phyloP scores from a whole-genome alignment of 306 rosid species.

The Arachis hypogaea region DNA sequence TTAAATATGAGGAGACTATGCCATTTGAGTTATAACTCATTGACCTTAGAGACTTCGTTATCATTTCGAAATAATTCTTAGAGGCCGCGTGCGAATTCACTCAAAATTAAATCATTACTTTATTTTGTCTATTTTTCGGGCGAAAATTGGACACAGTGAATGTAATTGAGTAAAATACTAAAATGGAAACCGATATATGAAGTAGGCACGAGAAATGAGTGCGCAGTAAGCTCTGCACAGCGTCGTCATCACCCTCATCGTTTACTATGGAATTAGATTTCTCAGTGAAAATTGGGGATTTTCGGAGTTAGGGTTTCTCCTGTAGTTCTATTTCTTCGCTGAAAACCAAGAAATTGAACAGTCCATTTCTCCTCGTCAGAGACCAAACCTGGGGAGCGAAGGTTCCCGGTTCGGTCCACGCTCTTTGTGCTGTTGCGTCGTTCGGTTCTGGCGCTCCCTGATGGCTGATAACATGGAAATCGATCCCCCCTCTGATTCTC shows the following conservation, averaged over 20 bases:
- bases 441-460: slow-evolving; percentile 55
- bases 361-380: not conserved
- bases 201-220: slow-evolving; percentile 13
- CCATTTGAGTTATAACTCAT: too few relatives aligned
- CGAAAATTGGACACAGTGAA: not conserved
- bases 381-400: slow-evolving; percentile 70
- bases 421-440: slow-evolving; percentile 61
- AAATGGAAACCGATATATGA: not conserved
- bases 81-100: too few relatives aligned
- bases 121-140: too few relatives aligned
- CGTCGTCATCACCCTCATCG: not conserved
- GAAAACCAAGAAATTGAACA: slow-evolving; percentile 24
- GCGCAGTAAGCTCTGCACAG: not conserved
- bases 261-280: slow-evolving; percentile 7
- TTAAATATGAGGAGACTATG: too few relatives aligned
- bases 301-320: slow-evolving; percentile 41
- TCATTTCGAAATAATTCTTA: too few relatives aligned
- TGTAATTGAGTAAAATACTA: not conserved
- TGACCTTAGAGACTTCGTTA: too few relatives aligned
- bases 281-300: slow-evolving; percentile 26
- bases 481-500: slow-evolving; percentile 56
- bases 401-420: slow-evolving; percentile 49
- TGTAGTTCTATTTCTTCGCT: not conserved
- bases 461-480: slow-evolving; percentile 72
- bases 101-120: too few relatives aligned